Evolutionary conservation across 2,329 filamentous ascomycete genomes (phyloP), one percentile per base, ranked within the genome.

Genomic region (Trichophyton mentagrophytes): DNA sequence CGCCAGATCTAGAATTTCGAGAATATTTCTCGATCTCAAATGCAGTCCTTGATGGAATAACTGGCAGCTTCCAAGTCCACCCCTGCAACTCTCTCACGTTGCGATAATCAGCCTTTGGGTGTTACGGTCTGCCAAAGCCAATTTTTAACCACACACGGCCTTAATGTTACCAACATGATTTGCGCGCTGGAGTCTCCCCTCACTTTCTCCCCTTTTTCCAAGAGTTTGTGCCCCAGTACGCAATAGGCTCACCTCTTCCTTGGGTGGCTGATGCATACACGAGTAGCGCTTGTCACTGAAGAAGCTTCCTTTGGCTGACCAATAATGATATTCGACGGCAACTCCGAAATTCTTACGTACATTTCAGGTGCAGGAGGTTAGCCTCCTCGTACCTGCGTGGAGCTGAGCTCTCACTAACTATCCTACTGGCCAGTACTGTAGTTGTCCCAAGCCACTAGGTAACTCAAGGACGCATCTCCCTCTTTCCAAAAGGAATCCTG

Each of bases 291-390:
- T 49, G 25, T 27, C 13, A 11, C 6, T 49, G 9, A 49, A 17
- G 30, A n/a, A 55, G 49, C 49, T 17, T 36, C 9, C 20, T 27
- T 20, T 3, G 9, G 46, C 20, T 15, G 49, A 13, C 49, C 49
- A 55, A 55, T 55, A 27, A 17, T 9, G 27, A 55, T 17, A 36
- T 1, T 49, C 46, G 20, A 33, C 49, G 49, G 49, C 5, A 17
- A 55, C 30, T 36, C 30, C 49, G 49, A 55, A 33, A n/a, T 55
- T n/a, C 30, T 55, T 55, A 36, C 49, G 49, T 55, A 55, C 49
- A 33, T n/a, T 36, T 55, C 27, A 27, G 11, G 11, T 36, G 46
- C 33, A 36, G 33, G 33, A 36, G 3, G 33, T 36, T 49, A 25
- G 20, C 46, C 17, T 36, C 49, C n/a, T 36, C 27, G 49, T 55